phyloP scores from a whole-genome alignment of 768 basidiomycete genomes.

The Xerocomus potaroensis region DNA sequence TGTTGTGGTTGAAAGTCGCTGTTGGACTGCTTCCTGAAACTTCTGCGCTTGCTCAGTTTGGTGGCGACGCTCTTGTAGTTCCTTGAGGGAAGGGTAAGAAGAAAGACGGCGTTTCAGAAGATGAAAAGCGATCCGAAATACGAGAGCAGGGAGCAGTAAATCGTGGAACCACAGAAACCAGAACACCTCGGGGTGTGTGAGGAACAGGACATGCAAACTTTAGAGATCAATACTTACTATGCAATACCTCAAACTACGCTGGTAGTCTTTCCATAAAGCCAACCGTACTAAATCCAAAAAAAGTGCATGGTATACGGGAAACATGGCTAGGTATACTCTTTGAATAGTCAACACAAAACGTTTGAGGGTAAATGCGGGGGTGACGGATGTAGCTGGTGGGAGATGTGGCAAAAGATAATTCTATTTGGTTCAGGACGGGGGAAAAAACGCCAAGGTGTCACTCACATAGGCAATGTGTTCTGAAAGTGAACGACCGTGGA shows the following conservation, averaged over 20 bases:
- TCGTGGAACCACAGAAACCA: constrained; percentile 65
- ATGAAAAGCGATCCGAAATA: constrained; percentile 44
- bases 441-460: no score
- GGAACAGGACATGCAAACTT: not conserved
- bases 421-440: constrained; percentile 24
- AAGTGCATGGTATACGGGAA: constrained; percentile 48
- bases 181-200: constrained; percentile 39
- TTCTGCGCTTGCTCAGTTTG: constrained; percentile 47
- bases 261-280: constrained; percentile 53
- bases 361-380: constrained; percentile 50
- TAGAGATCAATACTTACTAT: constrained; percentile 36
- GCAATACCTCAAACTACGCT: constrained; percentile 47
- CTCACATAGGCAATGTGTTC: constrained; percentile 26
- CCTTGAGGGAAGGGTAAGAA: constrained; percentile 50
- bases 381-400: constrained; percentile 36
- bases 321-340: constrained; percentile 50
- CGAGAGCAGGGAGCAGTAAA: constrained; percentile 48
- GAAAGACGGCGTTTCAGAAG: constrained; percentile 47
- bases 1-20: constrained; percentile 43
- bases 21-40: constrained; percentile 48
- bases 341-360: constrained; percentile 49
- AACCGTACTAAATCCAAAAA: constrained; percentile 36
- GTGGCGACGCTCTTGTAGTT: constrained; percentile 49
- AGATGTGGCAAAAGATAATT: constrained; percentile 44
- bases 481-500: constrained; percentile 22